A percentile compares a stretch with the other conserved stretches of the same genome.
phyloP scores from a whole-genome alignment of 2,329 filamentous ascomycete genomes.

The Aspergillus floridensis region DNA sequence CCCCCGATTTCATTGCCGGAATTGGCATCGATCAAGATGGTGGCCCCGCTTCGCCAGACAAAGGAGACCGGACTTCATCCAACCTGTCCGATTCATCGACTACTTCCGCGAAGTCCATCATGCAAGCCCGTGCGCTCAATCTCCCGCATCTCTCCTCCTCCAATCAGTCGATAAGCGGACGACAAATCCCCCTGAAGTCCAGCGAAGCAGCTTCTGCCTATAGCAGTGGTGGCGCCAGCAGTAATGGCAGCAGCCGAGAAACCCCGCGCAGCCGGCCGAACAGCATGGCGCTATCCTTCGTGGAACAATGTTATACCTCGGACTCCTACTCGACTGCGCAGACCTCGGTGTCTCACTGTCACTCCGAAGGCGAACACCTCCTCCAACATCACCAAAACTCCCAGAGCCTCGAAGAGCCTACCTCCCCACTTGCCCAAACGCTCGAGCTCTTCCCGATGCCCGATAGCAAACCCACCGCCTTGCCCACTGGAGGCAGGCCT shows the following conservation, averaged over 20 bases:
- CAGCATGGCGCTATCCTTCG: constrained; percentile 23
- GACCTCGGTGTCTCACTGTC: constrained; percentile 49
- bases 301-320: constrained; percentile 41
- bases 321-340: constrained; percentile 54
- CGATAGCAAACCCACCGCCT: constrained; percentile 19
- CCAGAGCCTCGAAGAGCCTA: constrained; percentile 13
- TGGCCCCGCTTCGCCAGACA: constrained; percentile 47
- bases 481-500: constrained; percentile 25
- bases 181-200: constrained; percentile 26
- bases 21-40: constrained; percentile 22
- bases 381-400: constrained; percentile 42
- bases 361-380: constrained; percentile 53
- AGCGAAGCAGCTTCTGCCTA: constrained; percentile 18
- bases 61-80: constrained; percentile 55
- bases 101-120: constrained; percentile 31
- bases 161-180: constrained; percentile 24
- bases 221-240: constrained; percentile 21
- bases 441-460: constrained; percentile 25
- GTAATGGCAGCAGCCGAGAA: constrained; percentile 14
- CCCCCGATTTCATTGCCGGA: constrained; percentile 1
- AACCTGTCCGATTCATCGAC: constrained; percentile 53
- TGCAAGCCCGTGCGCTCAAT: constrained; percentile 18
- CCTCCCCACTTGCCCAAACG: constrained; percentile 12
- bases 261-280: constrained; percentile 24
- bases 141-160: constrained; percentile 19